Conservation (phyloP, 805 yeast species). For the Metahyphopichia silvanorum region DNA sequence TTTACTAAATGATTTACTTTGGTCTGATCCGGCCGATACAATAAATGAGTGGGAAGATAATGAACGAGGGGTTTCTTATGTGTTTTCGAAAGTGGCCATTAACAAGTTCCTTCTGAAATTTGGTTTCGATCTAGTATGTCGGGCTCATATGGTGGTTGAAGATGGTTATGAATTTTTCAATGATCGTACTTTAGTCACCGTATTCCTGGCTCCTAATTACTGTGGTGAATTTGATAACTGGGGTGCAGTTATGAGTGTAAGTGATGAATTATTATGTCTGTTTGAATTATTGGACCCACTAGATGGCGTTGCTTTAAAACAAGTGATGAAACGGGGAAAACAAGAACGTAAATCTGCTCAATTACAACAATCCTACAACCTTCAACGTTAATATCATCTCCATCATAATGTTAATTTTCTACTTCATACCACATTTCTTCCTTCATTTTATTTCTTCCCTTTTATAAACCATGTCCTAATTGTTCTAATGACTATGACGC, state of each 20-base stretch:
- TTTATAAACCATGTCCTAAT: too few relatives aligned
- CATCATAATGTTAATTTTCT: too few relatives aligned
- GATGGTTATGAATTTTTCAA: constrained; percentile 78
- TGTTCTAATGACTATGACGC: too few relatives aligned
- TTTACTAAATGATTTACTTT: constrained; percentile 67
- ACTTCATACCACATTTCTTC: too few relatives aligned
- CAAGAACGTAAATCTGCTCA: constrained; percentile 72
- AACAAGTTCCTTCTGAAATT: constrained; percentile 72
- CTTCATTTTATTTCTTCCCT: too few relatives aligned
- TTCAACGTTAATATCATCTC: too few relatives aligned
- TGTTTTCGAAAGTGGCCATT: constrained; percentile 75
- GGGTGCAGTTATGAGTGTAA: constrained; percentile 98
- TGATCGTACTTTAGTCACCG: constrained; percentile 68
- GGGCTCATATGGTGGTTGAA: constrained; percentile 88
- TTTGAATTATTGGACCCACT: constrained; percentile 92
- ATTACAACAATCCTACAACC: constrained; percentile 5
- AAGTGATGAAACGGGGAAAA: constrained; percentile 91
- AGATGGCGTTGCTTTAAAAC: constrained; percentile 89
- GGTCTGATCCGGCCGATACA: constrained; percentile 87
- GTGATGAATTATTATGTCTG: constrained; percentile 87
- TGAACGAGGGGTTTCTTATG: constrained; percentile 80
- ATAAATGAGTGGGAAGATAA: constrained; percentile 85
- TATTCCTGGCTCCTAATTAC: constrained; percentile 72
- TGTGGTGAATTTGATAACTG: constrained; percentile 88
- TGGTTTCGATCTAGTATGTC: constrained; percentile 75